phyloP scores from a whole-genome alignment of 1,284 basidiomycete genomes.

The Malassezia globosa region DNA sequence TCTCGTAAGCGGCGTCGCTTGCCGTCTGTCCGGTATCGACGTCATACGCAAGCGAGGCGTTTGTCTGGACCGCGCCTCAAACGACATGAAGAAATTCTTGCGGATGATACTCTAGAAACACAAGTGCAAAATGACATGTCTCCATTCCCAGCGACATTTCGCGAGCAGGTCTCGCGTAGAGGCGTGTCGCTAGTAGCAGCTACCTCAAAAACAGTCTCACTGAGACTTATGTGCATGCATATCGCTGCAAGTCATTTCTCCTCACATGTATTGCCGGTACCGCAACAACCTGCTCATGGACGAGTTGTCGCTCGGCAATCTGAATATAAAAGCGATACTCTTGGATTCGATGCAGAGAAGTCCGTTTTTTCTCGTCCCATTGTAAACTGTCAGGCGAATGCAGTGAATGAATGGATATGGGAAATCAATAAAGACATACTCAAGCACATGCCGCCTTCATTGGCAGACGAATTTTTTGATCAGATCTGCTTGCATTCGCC shows the following conservation, averaged over 20 bases:
- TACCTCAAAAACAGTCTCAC: not conserved
- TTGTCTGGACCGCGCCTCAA: not conserved
- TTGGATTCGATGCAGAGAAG: not conserved
- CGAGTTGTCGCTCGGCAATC: not conserved
- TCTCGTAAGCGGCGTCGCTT: no score
- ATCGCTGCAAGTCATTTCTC: conserved; percentile 10
- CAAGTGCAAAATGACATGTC: conserved; percentile 17
- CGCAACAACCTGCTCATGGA: not conserved
- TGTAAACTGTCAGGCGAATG: not conserved
- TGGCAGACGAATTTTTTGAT: conserved; percentile 4
- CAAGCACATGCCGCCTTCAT: conserved; percentile 4
- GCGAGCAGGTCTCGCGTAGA: conserved; percentile 10
- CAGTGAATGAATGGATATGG: not conserved
- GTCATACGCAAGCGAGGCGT: no score
- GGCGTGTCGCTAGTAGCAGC: not conserved
- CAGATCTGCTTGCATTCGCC: conserved; percentile 10
- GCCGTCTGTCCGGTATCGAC: no score
- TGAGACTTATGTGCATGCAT: not conserved
- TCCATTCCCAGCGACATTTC: conserved; percentile 16
- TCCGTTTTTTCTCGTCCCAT: not conserved
- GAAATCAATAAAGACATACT: conserved; percentile 10
- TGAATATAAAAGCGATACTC: not conserved
- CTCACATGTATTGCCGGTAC: conserved; percentile 13
- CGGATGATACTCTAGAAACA: conserved; percentile 17
- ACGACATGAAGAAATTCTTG: conserved; percentile 2